phyloP scores from a whole-genome alignment of 805 yeast genomes.

The Ogataea pini region DNA sequence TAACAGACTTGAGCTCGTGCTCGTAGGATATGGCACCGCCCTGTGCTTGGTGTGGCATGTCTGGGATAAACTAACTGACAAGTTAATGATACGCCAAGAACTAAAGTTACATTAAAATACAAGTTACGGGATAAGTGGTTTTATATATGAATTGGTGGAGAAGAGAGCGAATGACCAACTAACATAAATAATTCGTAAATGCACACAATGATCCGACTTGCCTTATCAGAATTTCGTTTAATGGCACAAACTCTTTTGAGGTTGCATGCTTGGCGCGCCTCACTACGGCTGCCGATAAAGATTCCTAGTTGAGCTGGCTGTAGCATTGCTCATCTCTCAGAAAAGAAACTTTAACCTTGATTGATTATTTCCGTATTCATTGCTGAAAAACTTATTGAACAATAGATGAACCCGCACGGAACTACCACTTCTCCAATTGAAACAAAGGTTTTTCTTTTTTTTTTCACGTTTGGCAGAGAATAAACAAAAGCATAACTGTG shows the following conservation, averaged over 20 bases:
- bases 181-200: no score
- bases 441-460: no score
- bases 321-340: no score
- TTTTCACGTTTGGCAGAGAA: no score
- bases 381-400: background rate
- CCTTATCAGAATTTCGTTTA: background rate
- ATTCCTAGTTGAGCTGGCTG: background rate
- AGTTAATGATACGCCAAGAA: no score
- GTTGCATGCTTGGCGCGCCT: background rate
- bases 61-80: no score
- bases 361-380: background rate
- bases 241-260: background rate
- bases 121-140: no score
- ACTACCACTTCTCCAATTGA: no score
- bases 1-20: slow-evolving; percentile 14
- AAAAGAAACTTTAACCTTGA: no score
- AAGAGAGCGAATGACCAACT: background rate
- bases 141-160: no score
- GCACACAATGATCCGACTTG: background rate
- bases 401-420: background rate
- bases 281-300: background rate
- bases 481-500: no score
- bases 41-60: slow-evolving; percentile 17
- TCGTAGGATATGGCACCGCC: slow-evolving; percentile 9
- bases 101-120: no score